Percentiles rank a stretch among this genome's conserved stretches.
Evolutionary conservation across 345 rosid genomes (phyloP).

Genomic region (Alliaria petiolata): DNA sequence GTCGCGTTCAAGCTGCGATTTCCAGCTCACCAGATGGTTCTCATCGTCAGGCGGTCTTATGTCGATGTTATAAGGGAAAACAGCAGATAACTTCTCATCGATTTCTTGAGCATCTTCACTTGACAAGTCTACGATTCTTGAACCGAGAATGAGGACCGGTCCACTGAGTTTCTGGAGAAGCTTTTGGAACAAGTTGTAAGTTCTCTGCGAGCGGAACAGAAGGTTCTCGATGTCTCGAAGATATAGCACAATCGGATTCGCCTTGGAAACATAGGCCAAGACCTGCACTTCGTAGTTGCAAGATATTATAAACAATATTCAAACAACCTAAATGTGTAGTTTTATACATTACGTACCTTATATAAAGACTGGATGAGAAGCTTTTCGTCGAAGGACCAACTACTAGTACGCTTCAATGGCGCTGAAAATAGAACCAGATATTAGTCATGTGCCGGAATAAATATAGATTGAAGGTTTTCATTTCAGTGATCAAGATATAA

Average conservation of each 20-base stretch:
- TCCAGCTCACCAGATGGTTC: constrained; percentile 81
- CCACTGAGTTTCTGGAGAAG: constrained; percentile 77
- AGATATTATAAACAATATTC: not conserved
- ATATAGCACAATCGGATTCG: constrained; percentile 71
- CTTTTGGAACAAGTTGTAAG: constrained; percentile 66
- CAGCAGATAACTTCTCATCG: constrained; percentile 55
- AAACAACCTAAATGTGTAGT: not conserved
- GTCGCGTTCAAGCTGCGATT: constrained; percentile 83
- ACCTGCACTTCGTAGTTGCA: constrained; percentile 44
- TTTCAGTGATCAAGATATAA: constrained; percentile 5
- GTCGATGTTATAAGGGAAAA: constrained; percentile 89
- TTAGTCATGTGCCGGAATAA: not conserved
- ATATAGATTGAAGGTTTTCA: not conserved
- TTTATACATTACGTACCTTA: constrained; percentile 62
- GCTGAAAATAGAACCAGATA: constrained; percentile 33
- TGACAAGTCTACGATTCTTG: constrained; percentile 52
- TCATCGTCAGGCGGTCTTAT: constrained; percentile 89
- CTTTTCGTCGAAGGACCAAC: constrained; percentile 85
- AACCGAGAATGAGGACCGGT: constrained; percentile 79
- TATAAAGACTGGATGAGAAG: constrained; percentile 76
- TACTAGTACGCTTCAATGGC: constrained; percentile 55
- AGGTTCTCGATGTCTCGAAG: constrained; percentile 74
- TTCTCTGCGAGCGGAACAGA: constrained; percentile 62
- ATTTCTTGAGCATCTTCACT: constrained; percentile 44
- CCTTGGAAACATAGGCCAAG: constrained; percentile 67